Base-by-base conservation (phyloP, 2,329 filamentous ascomycete species). In the Penicillium sp. region DNA sequence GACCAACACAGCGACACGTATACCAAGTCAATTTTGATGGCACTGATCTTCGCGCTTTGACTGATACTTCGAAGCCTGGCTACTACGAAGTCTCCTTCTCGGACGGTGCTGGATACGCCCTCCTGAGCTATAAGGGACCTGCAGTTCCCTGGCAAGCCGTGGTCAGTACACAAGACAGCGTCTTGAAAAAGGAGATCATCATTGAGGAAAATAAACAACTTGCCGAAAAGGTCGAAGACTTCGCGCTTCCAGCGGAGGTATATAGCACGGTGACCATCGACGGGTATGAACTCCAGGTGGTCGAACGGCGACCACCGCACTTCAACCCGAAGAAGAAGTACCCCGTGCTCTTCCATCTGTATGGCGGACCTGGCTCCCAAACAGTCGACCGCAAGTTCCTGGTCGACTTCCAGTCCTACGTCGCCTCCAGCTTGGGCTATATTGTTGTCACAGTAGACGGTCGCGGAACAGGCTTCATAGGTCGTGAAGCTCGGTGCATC, bases 401-500 rank as follows among this genome's bases (percentile, higher is more conserved):
- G 10, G 87, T 99, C 61, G 91, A 97, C 74, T 99, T 96, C 75
- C 92, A 98, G 73, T 86, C 92, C 6, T 98, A 95, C 73, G 82
- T 97, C 45, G 93, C 95, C 35, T 89, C 92, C 0, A 87, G 82
- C 22, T 84, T 99, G 1, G 94, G 93, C 45, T 99, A 99, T 78
- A 84, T 99, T 55, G 94, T 97, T 40, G 90, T 99, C 52, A 98
- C 94, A 0, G 89, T 99, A 30, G 95, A 99, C 74, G 93, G 92
- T 19, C 89, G 94, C 54, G 95, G 95, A 45, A 99, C 95, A 0
- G 95, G 96, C 38, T 97, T 87, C 78, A 90, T 91, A 52, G 95
- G 95, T 35, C 90, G 96, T 70, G 86, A 90, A 75, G 87, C 92
- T 59, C 89, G 95, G 54, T 92, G 92, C 58, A 84, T 91, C 57